Percentiles rank a stretch among this genome's conserved stretches.
These are phyloP conservation scores for Gamsiella multidivaricata DNA, from an alignment of 192 early-diverging fungal genomes.

Conservation along the genomic window DNA sequence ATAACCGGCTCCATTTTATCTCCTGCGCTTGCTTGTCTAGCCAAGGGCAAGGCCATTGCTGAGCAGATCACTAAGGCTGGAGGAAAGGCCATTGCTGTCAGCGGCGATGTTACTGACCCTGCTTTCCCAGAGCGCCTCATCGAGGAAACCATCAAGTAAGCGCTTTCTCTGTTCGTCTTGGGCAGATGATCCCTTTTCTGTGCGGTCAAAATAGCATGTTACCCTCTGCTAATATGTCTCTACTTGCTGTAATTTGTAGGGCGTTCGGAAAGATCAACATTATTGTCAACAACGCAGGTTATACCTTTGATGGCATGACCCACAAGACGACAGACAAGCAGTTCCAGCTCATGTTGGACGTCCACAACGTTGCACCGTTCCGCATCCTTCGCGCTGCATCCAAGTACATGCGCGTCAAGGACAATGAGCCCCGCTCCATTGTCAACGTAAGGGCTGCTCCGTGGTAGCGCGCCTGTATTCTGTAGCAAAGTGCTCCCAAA, in stretches of 20 bases:
- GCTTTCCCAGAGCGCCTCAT: constrained; percentile 66
- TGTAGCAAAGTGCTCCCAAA: too few species aligned
- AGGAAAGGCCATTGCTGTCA: constrained; percentile 87
- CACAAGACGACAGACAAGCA: constrained; percentile 90
- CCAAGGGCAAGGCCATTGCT: constrained; percentile 83
- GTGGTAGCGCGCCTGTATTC: neutral
- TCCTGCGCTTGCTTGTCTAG: constrained; percentile 19
- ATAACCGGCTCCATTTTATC: neutral
- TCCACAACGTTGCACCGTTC: constrained; percentile 74
- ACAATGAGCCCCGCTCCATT: constrained; percentile 65
- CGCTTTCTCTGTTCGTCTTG: too few species aligned
- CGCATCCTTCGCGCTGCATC: constrained; percentile 70
- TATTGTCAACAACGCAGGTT: constrained; percentile 97
- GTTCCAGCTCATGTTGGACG: constrained; percentile 89
- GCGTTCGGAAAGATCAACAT: constrained; percentile 84
- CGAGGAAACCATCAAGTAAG: constrained; percentile 64
- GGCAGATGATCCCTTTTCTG: too few species aligned
- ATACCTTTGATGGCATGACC: constrained; percentile 94
- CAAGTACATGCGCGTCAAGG: constrained; percentile 65
- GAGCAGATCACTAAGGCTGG: constrained; percentile 83
- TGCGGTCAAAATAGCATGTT: too few species aligned
- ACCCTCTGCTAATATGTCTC: neutral
- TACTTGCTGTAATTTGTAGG: constrained; percentile 24
- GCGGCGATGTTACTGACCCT: constrained; percentile 67
- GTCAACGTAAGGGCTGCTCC: constrained; percentile 53